Evolutionary conservation across 2,329 filamentous ascomycete species (phyloP).

Genomic region (Metarhizium brunneum): DNA sequence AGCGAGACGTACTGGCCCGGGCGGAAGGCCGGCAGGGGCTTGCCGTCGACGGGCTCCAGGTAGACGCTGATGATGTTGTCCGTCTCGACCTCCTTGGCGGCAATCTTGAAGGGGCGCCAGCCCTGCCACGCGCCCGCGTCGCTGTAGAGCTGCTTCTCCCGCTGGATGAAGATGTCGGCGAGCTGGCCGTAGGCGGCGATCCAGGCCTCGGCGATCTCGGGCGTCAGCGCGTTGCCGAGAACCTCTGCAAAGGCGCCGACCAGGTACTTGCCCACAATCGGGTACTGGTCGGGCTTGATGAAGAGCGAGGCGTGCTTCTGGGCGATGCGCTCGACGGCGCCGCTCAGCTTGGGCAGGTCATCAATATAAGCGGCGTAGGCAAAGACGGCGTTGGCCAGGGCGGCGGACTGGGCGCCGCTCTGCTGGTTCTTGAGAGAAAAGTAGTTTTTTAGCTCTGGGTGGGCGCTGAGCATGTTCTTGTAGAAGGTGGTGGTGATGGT

Average conservation of each 20-base stretch:
- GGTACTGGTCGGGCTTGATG: conserved; percentile 60
- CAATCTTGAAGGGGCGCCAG: conserved; percentile 47
- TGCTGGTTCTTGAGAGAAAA: conserved; percentile 64
- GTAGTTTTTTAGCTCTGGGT: conserved; percentile 57
- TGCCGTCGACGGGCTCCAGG: conserved; percentile 50
- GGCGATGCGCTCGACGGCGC: conserved; percentile 57
- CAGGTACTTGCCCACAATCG: conserved; percentile 59
- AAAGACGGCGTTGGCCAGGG: conserved; percentile 59
- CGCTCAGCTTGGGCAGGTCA: conserved; percentile 49
- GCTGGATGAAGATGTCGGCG: conserved; percentile 59
- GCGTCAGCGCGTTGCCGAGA: conserved; percentile 57
- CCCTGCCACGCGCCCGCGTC: conserved; percentile 31
- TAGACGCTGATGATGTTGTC: conserved; percentile 59
- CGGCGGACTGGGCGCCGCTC: conserved; percentile 58
- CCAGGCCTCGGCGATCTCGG: conserved; percentile 62
- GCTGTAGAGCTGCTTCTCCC: conserved; percentile 54
- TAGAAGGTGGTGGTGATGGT: conserved; percentile 68
- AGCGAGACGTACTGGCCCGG: conserved; percentile 70
- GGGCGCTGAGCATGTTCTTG: conserved; percentile 51
- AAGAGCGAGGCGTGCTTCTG: conserved; percentile 69
- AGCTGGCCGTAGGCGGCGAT: conserved; percentile 61
- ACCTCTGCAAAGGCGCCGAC: conserved; percentile 59
- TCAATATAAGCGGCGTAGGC: conserved; percentile 68
- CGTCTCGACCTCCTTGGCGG: conserved; percentile 52
- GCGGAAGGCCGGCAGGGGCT: conserved; percentile 47